Evolutionary conservation across 1,284 basidiomycete genomes (phyloP), one percentile per base, ranked within the genome.

Genomic region (Jaminaea rosea): DNA sequence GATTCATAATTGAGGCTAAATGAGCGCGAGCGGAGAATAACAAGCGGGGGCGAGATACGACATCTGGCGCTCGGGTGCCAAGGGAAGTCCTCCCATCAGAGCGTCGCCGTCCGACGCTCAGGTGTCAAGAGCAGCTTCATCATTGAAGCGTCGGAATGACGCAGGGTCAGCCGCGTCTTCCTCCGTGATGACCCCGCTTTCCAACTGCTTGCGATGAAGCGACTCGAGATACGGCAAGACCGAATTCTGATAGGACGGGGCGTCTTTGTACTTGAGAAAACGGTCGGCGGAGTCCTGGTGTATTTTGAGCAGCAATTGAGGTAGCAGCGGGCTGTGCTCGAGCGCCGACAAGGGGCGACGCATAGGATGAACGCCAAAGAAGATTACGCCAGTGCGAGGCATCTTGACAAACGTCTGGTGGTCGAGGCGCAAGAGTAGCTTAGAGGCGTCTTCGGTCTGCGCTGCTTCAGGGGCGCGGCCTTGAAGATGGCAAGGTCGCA

Each of bases 351-450:
- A 62, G 26, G 64, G 61, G 26, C 73, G 69, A 52, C 77, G 58
- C 47, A 78, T 73, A 2, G 77, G 77, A 54, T 77, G 77, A 0
- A 78, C 76, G 36, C 77, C 77, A 50, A 78, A 78, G 23, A 76
- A 74, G 50, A 78, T 76, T 6, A 64, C 75, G 31, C 67, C 66
- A 17, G 74, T 69, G 21, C 68, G 60, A 1, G 77, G 77, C 3
- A 78, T 71, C 65, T 78, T 78, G 60, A 76, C 72, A 62, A 78
- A 78, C 4, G 77, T 77, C 64, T 78, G 70, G 51, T 67, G 58
- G 52, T 64, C 65, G 27, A 63, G 56, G 21, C 65, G 57, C 39
- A 68, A 57, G 21, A 67, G 36, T 36, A 61, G 55, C 29, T 67
- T 52, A 32, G 51, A 52, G 15, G 64, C 23, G 37, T 56, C 54